Conservation (phyloP, 2,329 filamentous ascomycete genomes). For the Aureobasidium subglaciale region DNA sequence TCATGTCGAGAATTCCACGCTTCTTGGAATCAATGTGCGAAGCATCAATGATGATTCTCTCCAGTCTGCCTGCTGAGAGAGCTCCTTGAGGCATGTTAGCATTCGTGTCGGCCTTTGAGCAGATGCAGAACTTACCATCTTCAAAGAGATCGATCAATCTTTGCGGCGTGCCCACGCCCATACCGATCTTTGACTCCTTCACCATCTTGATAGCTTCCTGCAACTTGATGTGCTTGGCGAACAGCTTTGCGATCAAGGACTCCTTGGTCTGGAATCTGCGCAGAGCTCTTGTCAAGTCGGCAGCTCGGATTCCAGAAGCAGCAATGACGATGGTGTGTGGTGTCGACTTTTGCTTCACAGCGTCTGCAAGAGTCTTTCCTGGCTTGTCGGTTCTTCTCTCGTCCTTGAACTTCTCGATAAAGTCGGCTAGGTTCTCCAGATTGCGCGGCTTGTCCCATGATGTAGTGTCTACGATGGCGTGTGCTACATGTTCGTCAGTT, state of each 20-base stretch:
- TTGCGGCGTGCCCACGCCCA: slow-evolving; percentile 84
- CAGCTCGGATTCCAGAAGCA: slow-evolving; percentile 74
- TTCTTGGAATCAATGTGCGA: slow-evolving; percentile 95
- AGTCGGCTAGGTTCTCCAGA: slow-evolving; percentile 67
- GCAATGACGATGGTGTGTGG: slow-evolving; percentile 84
- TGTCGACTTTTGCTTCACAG: slow-evolving; percentile 55
- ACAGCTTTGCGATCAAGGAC: slow-evolving; percentile 77
- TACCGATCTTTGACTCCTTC: slow-evolving; percentile 61
- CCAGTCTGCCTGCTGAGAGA: slow-evolving; percentile 62
- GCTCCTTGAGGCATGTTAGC: slow-evolving; percentile 45
- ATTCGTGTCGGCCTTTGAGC: slow-evolving; percentile 11
- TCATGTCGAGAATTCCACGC: slow-evolving; percentile 89
- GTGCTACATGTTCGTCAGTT: neutral
- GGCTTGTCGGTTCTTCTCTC: slow-evolving; percentile 3
- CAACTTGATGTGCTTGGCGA: slow-evolving; percentile 97
- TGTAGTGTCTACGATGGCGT: slow-evolving; percentile 66
- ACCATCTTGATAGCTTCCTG: slow-evolving; percentile 76
- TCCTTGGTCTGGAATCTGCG: slow-evolving; percentile 75
- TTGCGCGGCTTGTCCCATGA: slow-evolving; percentile 61
- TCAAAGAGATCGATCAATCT: slow-evolving; percentile 76
- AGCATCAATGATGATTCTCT: slow-evolving; percentile 79
- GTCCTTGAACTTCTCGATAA: slow-evolving; percentile 53
- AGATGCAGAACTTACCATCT: slow-evolving; percentile 51
- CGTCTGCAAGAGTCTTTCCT: slow-evolving; percentile 49
- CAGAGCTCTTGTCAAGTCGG: slow-evolving; percentile 71